Evolutionary conservation across 495 filamentous ascomycete species (phyloP).

Genomic region (Xylaria telfairii): DNA sequence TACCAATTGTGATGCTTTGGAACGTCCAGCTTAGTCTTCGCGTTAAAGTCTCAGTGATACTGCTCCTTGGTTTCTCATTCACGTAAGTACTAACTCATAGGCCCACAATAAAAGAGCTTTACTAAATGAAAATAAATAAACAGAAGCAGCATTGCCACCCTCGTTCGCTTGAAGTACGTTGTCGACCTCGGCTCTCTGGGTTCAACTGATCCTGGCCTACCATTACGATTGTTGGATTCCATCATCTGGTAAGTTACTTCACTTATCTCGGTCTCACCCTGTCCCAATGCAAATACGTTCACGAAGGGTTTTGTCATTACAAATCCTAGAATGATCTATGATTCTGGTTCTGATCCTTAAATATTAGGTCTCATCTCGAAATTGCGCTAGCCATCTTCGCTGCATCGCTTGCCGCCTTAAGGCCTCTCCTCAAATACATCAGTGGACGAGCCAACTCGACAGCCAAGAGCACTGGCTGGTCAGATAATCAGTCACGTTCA

Average conservation of each 20-base stretch:
- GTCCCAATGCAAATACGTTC: background rate
- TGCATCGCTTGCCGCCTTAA: slow-evolving; percentile 9
- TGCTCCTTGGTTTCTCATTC: slow-evolving; percentile 21
- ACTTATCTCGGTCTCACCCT: too few species aligned
- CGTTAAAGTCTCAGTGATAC: slow-evolving; percentile 18
- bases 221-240: slow-evolving; percentile 8
- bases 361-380: slow-evolving; percentile 17
- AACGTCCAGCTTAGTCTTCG: slow-evolving; percentile 18
- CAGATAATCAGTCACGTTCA: background rate
- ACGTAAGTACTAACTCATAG: slow-evolving; percentile 6
- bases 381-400: slow-evolving; percentile 22
- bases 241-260: slow-evolving; percentile 17
- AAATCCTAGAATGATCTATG: background rate
- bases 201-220: slow-evolving; percentile 15
- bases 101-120: background rate
- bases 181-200: slow-evolving; percentile 16
- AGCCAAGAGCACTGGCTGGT: background rate
- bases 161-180: slow-evolving; percentile 21
- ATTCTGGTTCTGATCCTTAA: background rate
- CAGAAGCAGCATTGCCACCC: slow-evolving; percentile 22
- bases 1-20: slow-evolving; percentile 20
- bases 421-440: slow-evolving; percentile 14
- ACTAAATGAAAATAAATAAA: background rate
- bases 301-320: background rate
- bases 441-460: background rate